Base-by-base conservation (phyloP, 1,284 basidiomycete species). In the Trichosporon coremiiforme region DNA sequence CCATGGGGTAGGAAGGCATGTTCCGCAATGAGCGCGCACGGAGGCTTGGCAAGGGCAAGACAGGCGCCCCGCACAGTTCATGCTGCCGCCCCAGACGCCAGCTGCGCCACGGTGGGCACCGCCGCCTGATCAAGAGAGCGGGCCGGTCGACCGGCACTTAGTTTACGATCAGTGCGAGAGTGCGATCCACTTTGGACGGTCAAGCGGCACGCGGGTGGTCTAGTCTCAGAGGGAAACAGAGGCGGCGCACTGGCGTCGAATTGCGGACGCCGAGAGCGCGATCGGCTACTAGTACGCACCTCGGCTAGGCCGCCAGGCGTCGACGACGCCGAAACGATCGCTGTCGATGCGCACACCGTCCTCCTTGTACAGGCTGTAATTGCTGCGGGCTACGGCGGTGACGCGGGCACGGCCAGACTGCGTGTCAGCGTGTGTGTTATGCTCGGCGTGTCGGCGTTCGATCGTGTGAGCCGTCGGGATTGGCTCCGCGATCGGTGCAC, bases 341-440 rank as follows among this genome's bases (percentile, higher is more conserved):
- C 89, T 90, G 60, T 84, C 80, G 70, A 91, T 85, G 60, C 87
- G 82, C 67, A 90, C 85, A 0, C 90, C 84, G 0, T 76, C 71
- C 3, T 76, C 74, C 0, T 85, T 85, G 25, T 90, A 86, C 2
- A 86, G 83, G 29, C 87, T 85, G 76, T 88, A 91, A 75, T 93
- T 93, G 67, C 90, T 89, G 66, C 91, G 83, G 0, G 91, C 91
- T 4, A 92, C 89, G 12, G 86, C 89, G 0, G 91, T 92, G 10
- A 93, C 88, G n/a, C 87, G 84, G 0, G 87, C 89, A 36, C 85
- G 84, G 7, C 89, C 89, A 68, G 88, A 87, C 68, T 73, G 64
- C 4, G 31, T 9, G 63, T 70, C 20, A 67, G 64, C 17, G 0
- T 13, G 6, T 33, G 50, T 22, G 33, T 22, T 2, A 6, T 22